phyloP scores from a whole-genome alignment of 306 rosid species.

The Ormosia semicastrata region DNA sequence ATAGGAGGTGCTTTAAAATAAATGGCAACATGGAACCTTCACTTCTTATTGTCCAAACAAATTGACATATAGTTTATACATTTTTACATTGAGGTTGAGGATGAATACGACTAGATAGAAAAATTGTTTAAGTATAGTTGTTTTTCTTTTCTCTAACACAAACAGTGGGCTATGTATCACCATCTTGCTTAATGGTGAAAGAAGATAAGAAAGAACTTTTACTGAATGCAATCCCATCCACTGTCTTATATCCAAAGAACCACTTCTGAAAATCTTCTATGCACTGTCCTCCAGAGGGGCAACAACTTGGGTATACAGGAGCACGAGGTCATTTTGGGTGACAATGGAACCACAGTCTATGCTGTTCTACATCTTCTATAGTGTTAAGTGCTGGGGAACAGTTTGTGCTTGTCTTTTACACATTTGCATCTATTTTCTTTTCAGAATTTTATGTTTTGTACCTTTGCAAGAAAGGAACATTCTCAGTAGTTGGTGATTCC shows the following conservation, averaged over 20 bases:
- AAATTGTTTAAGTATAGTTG: not conserved
- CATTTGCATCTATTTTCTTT: not conserved
- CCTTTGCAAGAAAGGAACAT: conserved; percentile 66
- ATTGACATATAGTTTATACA: not conserved
- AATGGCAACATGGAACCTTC: not conserved
- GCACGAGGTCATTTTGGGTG: not conserved
- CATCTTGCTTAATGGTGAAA: not conserved
- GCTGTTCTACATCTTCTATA: not conserved
- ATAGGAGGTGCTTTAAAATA: not conserved
- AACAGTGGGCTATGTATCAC: not conserved
- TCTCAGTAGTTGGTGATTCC: conserved; percentile 50
- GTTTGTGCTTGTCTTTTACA: not conserved
- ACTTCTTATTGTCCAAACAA: not conserved
- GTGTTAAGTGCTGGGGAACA: not conserved
- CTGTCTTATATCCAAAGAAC: not conserved
- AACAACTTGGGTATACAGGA: not conserved
- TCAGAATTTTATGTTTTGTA: conserved; percentile 10
- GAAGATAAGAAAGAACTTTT: not conserved
- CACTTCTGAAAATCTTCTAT: not conserved
- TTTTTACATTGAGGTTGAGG: not conserved
- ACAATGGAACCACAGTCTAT: not conserved
- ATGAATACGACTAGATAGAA: not conserved
- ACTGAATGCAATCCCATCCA: not conserved
- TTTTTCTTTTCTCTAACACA: not conserved
- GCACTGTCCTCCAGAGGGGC: not conserved